Conservation (phyloP, 257 asterid genomes). For the Solanum paucissectum region DNA sequence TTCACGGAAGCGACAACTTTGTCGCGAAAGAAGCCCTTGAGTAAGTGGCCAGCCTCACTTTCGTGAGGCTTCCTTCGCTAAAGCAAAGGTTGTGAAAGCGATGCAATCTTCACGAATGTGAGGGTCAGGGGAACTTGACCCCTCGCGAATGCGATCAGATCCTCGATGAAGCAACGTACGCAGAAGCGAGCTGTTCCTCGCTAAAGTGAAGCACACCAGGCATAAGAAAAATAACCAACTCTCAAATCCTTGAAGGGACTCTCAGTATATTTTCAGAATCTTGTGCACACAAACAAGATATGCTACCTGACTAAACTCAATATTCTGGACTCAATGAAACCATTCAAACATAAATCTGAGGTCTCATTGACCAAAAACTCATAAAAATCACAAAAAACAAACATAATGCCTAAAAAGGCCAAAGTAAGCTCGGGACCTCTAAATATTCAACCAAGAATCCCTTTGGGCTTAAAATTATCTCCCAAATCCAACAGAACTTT, state of each 20-base stretch:
- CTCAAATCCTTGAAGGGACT: neutral
- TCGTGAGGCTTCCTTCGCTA: neutral
- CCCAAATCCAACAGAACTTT: too few species aligned
- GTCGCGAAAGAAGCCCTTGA: too few species aligned
- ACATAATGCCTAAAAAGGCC: neutral
- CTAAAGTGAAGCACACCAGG: neutral
- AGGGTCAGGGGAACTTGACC: neutral
- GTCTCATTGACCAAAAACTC: neutral
- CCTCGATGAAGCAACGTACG: neutral
- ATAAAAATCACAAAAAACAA: too few species aligned
- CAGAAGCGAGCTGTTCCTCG: neutral
- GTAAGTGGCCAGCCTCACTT: neutral
- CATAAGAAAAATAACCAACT: too few species aligned
- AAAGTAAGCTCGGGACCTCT: neutral
- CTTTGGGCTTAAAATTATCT: neutral
- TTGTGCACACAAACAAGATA: neutral
- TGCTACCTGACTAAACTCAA: neutral
- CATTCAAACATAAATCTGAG: neutral
- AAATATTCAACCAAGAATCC: neutral
- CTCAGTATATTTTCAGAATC: neutral
- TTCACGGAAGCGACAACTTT: neutral
- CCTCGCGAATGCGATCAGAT: neutral
- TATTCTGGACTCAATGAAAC: neutral
- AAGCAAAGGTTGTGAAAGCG: neutral
- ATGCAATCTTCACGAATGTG: neutral